Evolutionary conservation across 305 asterid genomes (phyloP).

Genomic region (Plantago lanceolata): DNA sequence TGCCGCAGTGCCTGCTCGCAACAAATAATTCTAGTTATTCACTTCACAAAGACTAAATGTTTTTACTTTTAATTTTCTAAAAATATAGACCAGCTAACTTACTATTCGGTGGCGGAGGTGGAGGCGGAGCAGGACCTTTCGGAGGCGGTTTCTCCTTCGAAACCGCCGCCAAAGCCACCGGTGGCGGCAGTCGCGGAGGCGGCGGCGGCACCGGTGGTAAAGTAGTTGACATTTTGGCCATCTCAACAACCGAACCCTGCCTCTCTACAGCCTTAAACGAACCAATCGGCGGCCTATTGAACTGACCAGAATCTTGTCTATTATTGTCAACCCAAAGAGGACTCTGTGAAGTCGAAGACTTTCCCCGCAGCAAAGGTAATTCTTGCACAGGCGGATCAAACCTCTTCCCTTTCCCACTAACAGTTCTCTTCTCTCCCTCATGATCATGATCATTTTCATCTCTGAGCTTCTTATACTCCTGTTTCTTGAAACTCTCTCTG

Average conservation of each 20-base stretch:
- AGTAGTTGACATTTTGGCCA: constrained; percentile 21
- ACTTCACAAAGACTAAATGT: no score
- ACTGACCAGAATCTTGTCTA: constrained; percentile 7
- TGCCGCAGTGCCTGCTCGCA: neutral
- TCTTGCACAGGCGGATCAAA: constrained; percentile 41
- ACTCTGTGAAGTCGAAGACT: constrained; percentile 67
- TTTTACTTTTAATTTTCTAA: no score
- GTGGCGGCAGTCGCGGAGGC: constrained; percentile 4
- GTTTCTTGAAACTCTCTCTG: constrained; percentile 41
- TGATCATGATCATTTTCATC: no score
- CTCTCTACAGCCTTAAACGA: constrained; percentile 31
- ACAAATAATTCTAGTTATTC: no score
- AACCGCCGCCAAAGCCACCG: constrained; percentile 8
- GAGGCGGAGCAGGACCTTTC: constrained; percentile 31
- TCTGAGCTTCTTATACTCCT: constrained; percentile 36
- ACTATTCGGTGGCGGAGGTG: constrained; percentile 46
- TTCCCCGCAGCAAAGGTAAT: constrained; percentile 54
- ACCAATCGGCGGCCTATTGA: constrained; percentile 19
- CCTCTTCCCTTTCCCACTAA: constrained; percentile 30
- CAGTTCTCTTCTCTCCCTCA: constrained; percentile 49
- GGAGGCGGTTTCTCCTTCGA: constrained; percentile 22
- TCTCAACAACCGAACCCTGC: constrained; percentile 29
- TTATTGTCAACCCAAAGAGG: constrained; percentile 40
- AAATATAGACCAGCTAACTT: neutral
- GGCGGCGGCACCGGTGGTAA: constrained; percentile 30